Percentiles rank a stretch among this genome's conserved stretches.
phyloP scores from a whole-genome alignment of 2,329 filamentous ascomycete species.

The Pestalotiopsis sp. region DNA sequence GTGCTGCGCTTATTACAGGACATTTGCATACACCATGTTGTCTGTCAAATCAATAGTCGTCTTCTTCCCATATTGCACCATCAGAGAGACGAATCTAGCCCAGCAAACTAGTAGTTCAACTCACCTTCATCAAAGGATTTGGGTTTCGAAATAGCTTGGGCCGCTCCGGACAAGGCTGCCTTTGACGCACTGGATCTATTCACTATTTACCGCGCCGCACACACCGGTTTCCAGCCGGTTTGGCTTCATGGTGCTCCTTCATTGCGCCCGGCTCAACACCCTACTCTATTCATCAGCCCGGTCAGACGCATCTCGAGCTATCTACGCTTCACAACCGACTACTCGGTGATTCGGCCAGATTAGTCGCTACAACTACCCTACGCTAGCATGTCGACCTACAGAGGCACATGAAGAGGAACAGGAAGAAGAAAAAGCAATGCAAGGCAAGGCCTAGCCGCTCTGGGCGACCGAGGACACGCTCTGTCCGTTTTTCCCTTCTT shows the following conservation, averaged over 20 bases:
- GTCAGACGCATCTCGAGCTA: not conserved
- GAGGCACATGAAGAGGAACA: not conserved
- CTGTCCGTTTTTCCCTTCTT: not conserved
- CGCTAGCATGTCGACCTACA: not conserved
- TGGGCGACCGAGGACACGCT: not conserved
- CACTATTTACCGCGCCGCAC: too few relatives aligned
- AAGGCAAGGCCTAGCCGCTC: not conserved
- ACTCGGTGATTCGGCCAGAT: not conserved
- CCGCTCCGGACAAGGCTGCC: not conserved
- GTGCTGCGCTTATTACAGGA: too few relatives aligned
- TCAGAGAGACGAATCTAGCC: not conserved
- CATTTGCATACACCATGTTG: too few relatives aligned
- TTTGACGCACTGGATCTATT: not conserved
- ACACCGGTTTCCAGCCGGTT: not conserved
- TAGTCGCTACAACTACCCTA: not conserved
- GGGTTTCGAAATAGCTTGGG: not conserved
- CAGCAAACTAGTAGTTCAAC: not conserved
- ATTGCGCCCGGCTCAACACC: not conserved
- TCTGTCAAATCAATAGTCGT: too few relatives aligned
- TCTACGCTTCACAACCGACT: not conserved
- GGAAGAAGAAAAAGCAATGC: not conserved
- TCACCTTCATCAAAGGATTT: not conserved
- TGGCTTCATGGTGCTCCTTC: not conserved
- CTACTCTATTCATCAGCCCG: not conserved
- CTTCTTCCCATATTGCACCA: too few relatives aligned